Conservation (phyloP, 768 basidiomycete species). For the Tricholoma matsutake region DNA sequence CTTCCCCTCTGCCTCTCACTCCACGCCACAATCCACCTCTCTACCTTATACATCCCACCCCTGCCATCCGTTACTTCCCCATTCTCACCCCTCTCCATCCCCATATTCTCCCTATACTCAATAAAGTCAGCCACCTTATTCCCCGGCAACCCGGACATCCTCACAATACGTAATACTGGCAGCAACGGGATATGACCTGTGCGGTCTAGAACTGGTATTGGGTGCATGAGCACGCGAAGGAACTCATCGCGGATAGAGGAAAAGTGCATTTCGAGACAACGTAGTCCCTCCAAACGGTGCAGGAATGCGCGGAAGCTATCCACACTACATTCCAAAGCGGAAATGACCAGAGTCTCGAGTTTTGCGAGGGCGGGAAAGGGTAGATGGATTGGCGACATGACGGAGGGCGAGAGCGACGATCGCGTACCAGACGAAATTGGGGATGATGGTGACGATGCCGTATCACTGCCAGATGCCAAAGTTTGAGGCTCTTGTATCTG, state of each 20-base stretch:
- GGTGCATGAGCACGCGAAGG: slow-evolving; percentile 2
- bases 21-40: slow-evolving; percentile 32
- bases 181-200: slow-evolving; percentile 14
- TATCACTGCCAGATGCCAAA: background rate
- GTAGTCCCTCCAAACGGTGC: slow-evolving; percentile 29
- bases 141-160: slow-evolving; percentile 21
- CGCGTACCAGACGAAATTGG: background rate
- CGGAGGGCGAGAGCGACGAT: background rate
- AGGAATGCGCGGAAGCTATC: slow-evolving; percentile 35
- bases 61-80: background rate
- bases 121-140: slow-evolving; percentile 14
- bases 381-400: slow-evolving; percentile 5
- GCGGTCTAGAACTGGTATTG: background rate
- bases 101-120: slow-evolving; percentile 13
- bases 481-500: background rate
- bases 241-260: slow-evolving; percentile 24
- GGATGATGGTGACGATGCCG: background rate
- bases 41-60: slow-evolving; percentile 3
- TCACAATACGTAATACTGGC: slow-evolving; percentile 19
- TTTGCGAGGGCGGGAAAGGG: slow-evolving; percentile 30
- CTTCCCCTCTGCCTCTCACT: slow-evolving; percentile 28
- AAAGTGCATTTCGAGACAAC: slow-evolving; percentile 43
- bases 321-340: slow-evolving; percentile 40
- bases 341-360: slow-evolving; percentile 37
- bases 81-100: background rate